Evolutionary conservation across 1,284 basidiomycete genomes (phyloP), one percentile per base, ranked within the genome.

Genomic region (Ganoderma sp.): DNA sequence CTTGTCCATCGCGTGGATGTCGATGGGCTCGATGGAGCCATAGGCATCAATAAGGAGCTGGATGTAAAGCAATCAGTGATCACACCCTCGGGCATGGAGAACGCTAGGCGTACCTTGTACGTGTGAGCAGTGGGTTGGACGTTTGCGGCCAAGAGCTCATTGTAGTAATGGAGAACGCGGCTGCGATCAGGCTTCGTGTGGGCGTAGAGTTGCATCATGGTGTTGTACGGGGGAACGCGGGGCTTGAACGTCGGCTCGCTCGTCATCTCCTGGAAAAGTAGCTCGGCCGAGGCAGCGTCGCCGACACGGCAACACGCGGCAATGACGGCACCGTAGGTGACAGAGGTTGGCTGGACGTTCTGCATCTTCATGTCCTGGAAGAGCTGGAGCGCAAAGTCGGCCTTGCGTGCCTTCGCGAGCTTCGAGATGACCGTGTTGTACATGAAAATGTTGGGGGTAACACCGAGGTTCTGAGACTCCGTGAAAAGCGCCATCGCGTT

Each of bases 191-290:
- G 96, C 76, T 93, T 93, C 32, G 93, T 97, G 70, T 93, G 90
- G 61, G 94, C 92, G 82, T 95, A 98, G 77, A 97, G 88, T 80
- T 99, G 98, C 88, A 99, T 98, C 97, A 99, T 98, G 48, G 94
- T 98, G 82, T 98, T 99, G 84, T 89, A 95, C 6, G 97, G 97
- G 28, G 98, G 97, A 1, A 98, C 91, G 8, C 96, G 87, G 9
- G 97, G 91, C 81, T 86, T 91, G 85, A 96, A 99, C 73, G 90
- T 90, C 37, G 81, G 84, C 73, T 90, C 86, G 52, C 79, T 73
- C 9, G 84, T 79, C 97, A 99, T 99, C 81, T 97, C 95, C 64
- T 84, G 79, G 81, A 98, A 99, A 63, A 99, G 81, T 15, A 84
- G 83, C 77, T 94, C 93, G 1, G 98, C 98, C 0, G 90, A 90